A percentile compares a stretch with the other conserved stretches of the same genome.
These are phyloP conservation scores for Leccinum disarticulatum DNA, from an alignment of 768 basidiomycete genomes.

Conservation along the genomic window DNA sequence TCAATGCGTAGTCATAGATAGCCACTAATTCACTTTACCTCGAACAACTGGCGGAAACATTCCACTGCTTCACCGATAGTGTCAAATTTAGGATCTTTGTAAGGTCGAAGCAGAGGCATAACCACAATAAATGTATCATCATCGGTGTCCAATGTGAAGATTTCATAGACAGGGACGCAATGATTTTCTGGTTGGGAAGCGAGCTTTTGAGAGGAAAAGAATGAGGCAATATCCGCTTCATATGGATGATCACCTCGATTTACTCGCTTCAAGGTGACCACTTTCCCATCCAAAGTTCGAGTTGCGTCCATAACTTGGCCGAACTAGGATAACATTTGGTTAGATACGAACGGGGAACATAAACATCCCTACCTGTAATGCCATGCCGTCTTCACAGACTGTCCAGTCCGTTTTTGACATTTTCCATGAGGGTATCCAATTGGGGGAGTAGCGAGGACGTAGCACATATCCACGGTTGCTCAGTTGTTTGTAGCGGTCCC, in stretches of 20 bases:
- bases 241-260: too few relatives aligned
- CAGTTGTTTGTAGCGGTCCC: not conserved
- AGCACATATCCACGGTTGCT: not conserved
- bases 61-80: constrained; percentile 7
- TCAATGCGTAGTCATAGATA: too few relatives aligned
- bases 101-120: constrained; percentile 37
- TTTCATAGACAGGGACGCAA: too few relatives aligned
- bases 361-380: not conserved
- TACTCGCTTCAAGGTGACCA: too few relatives aligned
- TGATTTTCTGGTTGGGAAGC: too few relatives aligned
- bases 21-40: constrained; percentile 12
- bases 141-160: too few relatives aligned
- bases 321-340: not conserved
- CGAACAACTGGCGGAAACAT: constrained; percentile 32
- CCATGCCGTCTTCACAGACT: not conserved
- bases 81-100: constrained; percentile 23
- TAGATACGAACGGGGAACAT: not conserved
- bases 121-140: constrained; percentile 12
- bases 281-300: too few relatives aligned
- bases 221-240: too few relatives aligned
- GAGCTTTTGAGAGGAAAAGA: too few relatives aligned
- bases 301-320: not conserved
- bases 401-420: not conserved
- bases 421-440: not conserved
- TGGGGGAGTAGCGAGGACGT: not conserved